phyloP scores from a whole-genome alignment of 2,329 filamentous ascomycete species.

The Rhynchosporium secalis region DNA sequence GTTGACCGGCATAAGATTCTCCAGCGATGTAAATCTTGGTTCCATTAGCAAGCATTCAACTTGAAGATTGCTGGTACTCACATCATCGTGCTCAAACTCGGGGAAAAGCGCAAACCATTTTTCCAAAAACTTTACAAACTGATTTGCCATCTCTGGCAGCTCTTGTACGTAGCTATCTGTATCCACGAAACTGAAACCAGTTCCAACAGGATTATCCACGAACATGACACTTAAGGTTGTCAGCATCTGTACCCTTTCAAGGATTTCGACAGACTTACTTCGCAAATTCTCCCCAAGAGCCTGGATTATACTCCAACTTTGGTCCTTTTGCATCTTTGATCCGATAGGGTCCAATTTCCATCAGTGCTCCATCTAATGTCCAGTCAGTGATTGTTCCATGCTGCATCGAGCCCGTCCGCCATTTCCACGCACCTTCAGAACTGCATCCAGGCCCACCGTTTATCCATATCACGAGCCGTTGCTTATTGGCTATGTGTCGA shows the following conservation, averaged over 20 bases:
- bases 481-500: conserved; percentile 86
- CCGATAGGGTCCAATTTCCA: conserved; percentile 94
- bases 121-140: conserved; percentile 86
- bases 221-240: conserved; percentile 63
- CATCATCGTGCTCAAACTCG: conserved; percentile 88
- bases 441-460: conserved; percentile 97
- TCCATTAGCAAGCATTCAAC: conserved; percentile 29
- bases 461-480: conserved; percentile 69
- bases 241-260: not conserved
- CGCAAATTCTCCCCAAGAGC: conserved; percentile 98
- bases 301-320: conserved; percentile 76
- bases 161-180: conserved; percentile 85
- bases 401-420: not conserved
- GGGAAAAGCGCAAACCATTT: conserved; percentile 91
- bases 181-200: conserved; percentile 93
- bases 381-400: not conserved
- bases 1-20: conserved; percentile 94
- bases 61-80: conserved; percentile 49
- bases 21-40: conserved; percentile 85
- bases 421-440: conserved; percentile 76
- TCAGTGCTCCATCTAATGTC: conserved; percentile 44
- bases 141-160: conserved; percentile 81
- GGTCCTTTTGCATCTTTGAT: conserved; percentile 63
- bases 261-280: conserved; percentile 53
- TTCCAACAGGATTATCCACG: conserved; percentile 95